Evolutionary conservation across 176 grass and related monocot genomes (phyloP), one percentile per base, ranked within the genome.

Genomic region (Canna indica): DNA sequence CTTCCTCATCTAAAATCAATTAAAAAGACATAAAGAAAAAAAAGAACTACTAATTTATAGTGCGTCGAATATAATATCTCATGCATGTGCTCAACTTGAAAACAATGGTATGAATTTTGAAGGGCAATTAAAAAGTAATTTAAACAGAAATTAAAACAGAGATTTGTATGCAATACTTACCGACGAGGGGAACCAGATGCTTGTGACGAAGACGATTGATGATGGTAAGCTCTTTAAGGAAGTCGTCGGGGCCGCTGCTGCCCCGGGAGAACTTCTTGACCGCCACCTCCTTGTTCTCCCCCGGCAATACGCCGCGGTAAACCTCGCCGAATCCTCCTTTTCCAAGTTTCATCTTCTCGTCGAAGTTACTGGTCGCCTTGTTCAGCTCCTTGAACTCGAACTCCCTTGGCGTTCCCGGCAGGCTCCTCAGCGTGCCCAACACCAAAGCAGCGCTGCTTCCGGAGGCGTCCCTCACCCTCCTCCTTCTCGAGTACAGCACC

Each of bases 171-270:
- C 12, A 42, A 15, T 11, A 72, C 14, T 1, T 79, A 92, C 94
- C 94, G 17, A 83, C 64, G 34, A 99, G 80, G 65, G 79, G 91
- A 78, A 90, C 94, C 64, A 93, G 94, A 70, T 99, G 79, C 38
- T 67, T 70, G 78, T 99, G 94, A 0, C 94, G 86, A 64, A 99
- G 94, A 45, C 84, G 82, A 64, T 93, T 93, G 78, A 99, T 93
- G 68, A 99, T 93, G 57, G 77, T 85, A 48, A 99, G 89, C 84
- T 99, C 89, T 46, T 80, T 77, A 48, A 99, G 80, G 75, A 99
- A 99, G 66, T 99, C 94, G 45, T 93, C 86, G 81, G 90, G 84
- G 3, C 89, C 89, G 82, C 86, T 87, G 71, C 77, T 93, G 16
- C 79, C 82, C 9, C 86, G 79, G 18, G 84, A 84, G 80, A 99